Conservation (phyloP, 495 filamentous ascomycete genomes). For the Clavariopsis aquatica region DNA sequence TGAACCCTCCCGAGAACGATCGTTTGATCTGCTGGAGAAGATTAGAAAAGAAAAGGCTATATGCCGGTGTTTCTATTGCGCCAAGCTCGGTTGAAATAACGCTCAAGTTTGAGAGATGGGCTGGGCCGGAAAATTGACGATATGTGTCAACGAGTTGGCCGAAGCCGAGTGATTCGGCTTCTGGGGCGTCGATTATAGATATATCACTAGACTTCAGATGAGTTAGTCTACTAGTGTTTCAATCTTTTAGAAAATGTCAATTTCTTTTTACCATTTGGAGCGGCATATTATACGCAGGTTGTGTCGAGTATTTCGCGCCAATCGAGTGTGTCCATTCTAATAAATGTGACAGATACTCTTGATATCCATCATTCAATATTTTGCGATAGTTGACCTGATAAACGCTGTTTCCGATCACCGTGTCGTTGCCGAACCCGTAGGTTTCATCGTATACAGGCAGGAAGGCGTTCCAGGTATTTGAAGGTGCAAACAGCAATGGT, state of each 20-base stretch:
- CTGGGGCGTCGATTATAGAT: constrained; percentile 50
- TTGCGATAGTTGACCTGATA: constrained; percentile 45
- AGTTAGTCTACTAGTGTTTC: neutral
- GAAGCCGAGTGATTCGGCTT: constrained; percentile 53
- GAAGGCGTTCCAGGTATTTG: constrained; percentile 13
- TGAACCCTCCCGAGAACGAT: constrained; percentile 49
- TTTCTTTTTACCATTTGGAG: constrained; percentile 48
- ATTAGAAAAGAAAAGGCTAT: constrained; percentile 26
- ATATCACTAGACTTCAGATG: constrained; percentile 38
- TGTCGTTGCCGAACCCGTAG: constrained; percentile 37
- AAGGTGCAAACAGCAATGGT: constrained; percentile 43
- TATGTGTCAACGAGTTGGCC: constrained; percentile 49
- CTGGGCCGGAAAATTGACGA: constrained; percentile 51
- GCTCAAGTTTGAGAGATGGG: constrained; percentile 37
- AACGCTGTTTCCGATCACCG: constrained; percentile 32
- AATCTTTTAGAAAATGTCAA: neutral
- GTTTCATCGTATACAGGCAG: constrained; percentile 34
- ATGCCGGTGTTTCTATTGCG: constrained; percentile 19
- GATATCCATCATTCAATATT: constrained; percentile 44
- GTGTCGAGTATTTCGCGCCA: constrained; percentile 49
- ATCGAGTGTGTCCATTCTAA: constrained; percentile 45
- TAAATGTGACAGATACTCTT: constrained; percentile 43
- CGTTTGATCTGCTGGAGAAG: constrained; percentile 36
- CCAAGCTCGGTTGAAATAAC: constrained; percentile 38
- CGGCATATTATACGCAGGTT: constrained; percentile 53